These are phyloP conservation scores for Rhizomucor pusillus DNA, from an alignment of 371 early-diverging fungal genomes.

Conservation along the genomic window DNA sequence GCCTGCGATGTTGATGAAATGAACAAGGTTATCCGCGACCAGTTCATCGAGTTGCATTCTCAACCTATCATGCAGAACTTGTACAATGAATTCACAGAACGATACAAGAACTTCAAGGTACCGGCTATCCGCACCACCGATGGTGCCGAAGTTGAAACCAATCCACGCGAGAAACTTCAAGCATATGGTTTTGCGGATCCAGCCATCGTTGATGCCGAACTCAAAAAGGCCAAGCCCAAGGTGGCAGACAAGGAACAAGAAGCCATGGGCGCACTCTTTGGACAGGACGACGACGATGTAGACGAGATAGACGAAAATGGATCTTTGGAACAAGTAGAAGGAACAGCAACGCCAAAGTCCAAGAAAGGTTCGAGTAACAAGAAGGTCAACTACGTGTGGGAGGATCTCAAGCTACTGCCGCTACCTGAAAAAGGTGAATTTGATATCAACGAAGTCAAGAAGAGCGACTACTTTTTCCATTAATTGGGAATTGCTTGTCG, in stretches of 20 bases:
- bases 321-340: slow-evolving; percentile 14
- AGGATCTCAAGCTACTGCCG: slow-evolving; percentile 67
- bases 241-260: slow-evolving; percentile 26
- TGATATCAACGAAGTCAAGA: slow-evolving; percentile 75
- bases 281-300: slow-evolving; percentile 15
- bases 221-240: slow-evolving; percentile 18
- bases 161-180: slow-evolving; percentile 1
- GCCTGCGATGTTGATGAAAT: slow-evolving; percentile 88
- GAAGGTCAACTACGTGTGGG: slow-evolving; percentile 59
- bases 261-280: slow-evolving; percentile 32
- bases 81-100: slow-evolving; percentile 77
- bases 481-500: slow-evolving; percentile 23
- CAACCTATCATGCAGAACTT: slow-evolving; percentile 85
- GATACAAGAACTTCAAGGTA: slow-evolving; percentile 74
- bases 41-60: slow-evolving; percentile 87
- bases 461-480: slow-evolving; percentile 91
- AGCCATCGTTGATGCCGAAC: slow-evolving; percentile 1
- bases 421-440: slow-evolving; percentile 85
- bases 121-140: slow-evolving; percentile 40
- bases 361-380: slow-evolving; percentile 11
- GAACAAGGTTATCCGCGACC: slow-evolving; percentile 83
- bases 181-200: slow-evolving; percentile 14
- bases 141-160: slow-evolving; percentile 11
- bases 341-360: slow-evolving; percentile 13
- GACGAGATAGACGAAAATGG: slow-evolving; percentile 10